A percentile compares a stretch with the other conserved stretches of the same genome.
Conservation (phyloP, 148 eudicot species). For the Camellia japonica region DNA sequence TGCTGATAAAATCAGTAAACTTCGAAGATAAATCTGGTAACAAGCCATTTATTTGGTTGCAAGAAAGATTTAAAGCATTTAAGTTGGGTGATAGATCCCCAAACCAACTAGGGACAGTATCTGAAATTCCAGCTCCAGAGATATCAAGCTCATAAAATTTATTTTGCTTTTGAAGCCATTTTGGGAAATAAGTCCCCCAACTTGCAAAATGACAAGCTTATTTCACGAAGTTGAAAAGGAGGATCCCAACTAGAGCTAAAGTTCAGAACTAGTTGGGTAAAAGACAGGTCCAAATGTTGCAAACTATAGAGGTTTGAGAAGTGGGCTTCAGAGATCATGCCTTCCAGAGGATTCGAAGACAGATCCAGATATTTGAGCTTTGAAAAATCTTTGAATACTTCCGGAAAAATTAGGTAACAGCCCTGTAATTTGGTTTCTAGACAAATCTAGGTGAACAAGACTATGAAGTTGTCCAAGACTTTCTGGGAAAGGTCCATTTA, state of each 20-base stretch:
- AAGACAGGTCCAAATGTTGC: conserved; percentile 1
- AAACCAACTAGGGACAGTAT: background rate
- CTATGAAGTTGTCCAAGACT: background rate
- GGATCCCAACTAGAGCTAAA: conserved; percentile 10
- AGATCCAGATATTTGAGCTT: too few species aligned
- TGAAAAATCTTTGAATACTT: too few species aligned
- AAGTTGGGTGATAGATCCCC: conserved; percentile 4
- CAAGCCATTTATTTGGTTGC: conserved; percentile 11
- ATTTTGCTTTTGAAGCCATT: conserved; percentile 18
- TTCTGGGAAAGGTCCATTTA: background rate
- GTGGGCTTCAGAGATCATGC: conserved; percentile 21
- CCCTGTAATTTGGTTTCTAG: background rate
- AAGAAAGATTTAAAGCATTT: conserved; percentile 15
- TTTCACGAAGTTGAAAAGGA: conserved; percentile 15
- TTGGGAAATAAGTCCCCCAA: conserved; percentile 21
- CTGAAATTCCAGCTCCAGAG: background rate
- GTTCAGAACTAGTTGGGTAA: background rate
- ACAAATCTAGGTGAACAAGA: background rate
- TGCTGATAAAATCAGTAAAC: background rate
- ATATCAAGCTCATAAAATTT: background rate
- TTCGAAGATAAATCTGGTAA: conserved; percentile 8
- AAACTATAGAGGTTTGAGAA: conserved; percentile 15
- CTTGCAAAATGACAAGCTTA: conserved; percentile 9
- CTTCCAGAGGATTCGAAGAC: conserved; percentile 24
- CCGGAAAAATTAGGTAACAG: too few species aligned